A percentile compares a stretch with the other conserved stretches of the same genome.
phyloP scores from a whole-genome alignment of 108 stramenopile genomes.

The Licmophora abbreviata region DNA sequence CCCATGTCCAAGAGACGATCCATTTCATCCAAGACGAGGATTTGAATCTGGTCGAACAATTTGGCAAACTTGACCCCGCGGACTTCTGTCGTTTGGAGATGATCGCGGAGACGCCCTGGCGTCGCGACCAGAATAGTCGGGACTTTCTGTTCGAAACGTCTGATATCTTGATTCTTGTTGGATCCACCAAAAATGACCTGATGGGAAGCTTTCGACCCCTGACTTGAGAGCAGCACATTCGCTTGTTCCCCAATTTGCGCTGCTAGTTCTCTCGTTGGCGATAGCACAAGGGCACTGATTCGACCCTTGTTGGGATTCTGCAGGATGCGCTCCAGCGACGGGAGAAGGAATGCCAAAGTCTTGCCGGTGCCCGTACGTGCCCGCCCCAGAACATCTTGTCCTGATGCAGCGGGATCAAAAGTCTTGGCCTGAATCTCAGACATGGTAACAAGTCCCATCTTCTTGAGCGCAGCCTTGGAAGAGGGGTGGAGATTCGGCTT shows the following conservation, averaged over 20 bases:
- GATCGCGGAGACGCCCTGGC: constrained; percentile 88
- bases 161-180: constrained; percentile 60
- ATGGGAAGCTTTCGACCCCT: constrained; percentile 19
- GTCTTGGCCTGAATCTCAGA: constrained; percentile 81
- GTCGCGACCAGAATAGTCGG: constrained; percentile 87
- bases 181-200: constrained; percentile 77
- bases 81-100: constrained; percentile 28
- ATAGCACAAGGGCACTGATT: constrained; percentile 67
- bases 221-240: constrained; percentile 7
- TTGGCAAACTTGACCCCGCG: constrained; percentile 6
- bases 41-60: constrained; percentile 22
- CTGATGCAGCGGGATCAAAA: constrained; percentile 44
- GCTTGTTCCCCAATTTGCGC: constrained; percentile 83
- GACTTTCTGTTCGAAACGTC: constrained; percentile 28
- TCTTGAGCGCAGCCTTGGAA: constrained; percentile 1
- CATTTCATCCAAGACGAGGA: constrained; percentile 89
- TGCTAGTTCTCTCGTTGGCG: constrained; percentile 93
- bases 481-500: neutral
- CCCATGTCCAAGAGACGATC: constrained; percentile 95
- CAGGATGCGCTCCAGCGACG: constrained; percentile 50
- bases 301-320: neutral
- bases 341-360: constrained; percentile 78
- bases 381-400: constrained; percentile 72
- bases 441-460: constrained; percentile 45
- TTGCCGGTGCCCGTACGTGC: constrained; percentile 86